phyloP scores from a whole-genome alignment of 257 asterid genomes.

The Buddleja alternifolia region DNA sequence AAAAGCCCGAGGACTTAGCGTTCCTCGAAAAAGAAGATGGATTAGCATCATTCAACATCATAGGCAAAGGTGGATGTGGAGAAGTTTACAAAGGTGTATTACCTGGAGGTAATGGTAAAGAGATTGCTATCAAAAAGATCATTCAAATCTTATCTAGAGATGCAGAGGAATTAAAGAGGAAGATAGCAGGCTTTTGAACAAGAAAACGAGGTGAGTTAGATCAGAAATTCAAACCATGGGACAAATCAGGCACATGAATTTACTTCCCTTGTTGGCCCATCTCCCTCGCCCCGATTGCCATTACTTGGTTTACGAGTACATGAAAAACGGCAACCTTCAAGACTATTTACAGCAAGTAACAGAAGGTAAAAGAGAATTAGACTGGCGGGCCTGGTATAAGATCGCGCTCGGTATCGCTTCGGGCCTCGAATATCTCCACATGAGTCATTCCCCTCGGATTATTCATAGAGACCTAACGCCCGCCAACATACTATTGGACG shows the following conservation, averaged over 20 bases:
- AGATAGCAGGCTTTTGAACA: too few relatives aligned
- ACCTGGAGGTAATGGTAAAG: too few relatives aligned
- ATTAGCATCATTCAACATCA: too few relatives aligned
- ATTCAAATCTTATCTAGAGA: too few relatives aligned
- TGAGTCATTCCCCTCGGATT: conserved; percentile 45
- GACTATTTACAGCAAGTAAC: conserved; percentile 42
- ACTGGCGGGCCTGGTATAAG: conserved; percentile 51
- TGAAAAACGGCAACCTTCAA: conserved; percentile 68
- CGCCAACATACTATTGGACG: conserved; percentile 63
- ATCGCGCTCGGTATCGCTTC: conserved; percentile 61
- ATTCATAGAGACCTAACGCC: conserved; percentile 72
- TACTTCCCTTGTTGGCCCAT: conserved; percentile 60
- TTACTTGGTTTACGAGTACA: conserved; percentile 60
- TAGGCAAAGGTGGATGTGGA: too few relatives aligned
- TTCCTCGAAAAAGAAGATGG: too few relatives aligned
- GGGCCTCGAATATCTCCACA: conserved; percentile 68
- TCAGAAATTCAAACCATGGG: too few relatives aligned
- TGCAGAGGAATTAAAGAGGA: too few relatives aligned
- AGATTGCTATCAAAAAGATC: too few relatives aligned
- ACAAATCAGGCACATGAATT: conserved; percentile 60
- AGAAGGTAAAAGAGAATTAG: conserved; percentile 40
- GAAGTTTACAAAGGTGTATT: too few relatives aligned
- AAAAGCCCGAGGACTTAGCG: too few relatives aligned
- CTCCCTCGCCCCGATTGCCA: conserved; percentile 61
- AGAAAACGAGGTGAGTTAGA: too few relatives aligned